Evolutionary conservation across 495 filamentous ascomycete genomes (phyloP).

Genomic region (Aspergillus mulundensis): DNA sequence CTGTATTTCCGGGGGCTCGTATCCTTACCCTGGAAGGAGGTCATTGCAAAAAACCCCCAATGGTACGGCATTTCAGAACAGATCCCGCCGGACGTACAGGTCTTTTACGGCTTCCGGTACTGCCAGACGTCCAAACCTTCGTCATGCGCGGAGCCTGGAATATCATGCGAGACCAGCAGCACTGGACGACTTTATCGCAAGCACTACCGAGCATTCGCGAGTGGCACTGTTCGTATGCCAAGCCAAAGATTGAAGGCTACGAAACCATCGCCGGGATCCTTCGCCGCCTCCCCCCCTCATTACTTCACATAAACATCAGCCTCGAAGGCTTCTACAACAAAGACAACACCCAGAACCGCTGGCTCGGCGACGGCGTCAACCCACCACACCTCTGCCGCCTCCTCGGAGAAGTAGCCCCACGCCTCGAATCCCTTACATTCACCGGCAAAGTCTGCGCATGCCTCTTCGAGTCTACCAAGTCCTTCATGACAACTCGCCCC

Average conservation of each 20-base stretch:
- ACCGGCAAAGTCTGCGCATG: slow-evolving; percentile 62
- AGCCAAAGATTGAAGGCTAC: slow-evolving; percentile 64
- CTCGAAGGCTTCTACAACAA: slow-evolving; percentile 65
- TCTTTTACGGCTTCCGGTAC: slow-evolving; percentile 34
- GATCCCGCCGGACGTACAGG: slow-evolving; percentile 21
- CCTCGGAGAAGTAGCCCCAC: slow-evolving; percentile 49
- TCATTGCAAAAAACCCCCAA: slow-evolving; percentile 66
- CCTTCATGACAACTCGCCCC: slow-evolving; percentile 27
- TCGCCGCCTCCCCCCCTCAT: slow-evolving; percentile 43
- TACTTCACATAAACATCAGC: slow-evolving; percentile 59
- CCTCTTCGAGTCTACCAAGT: slow-evolving; percentile 49
- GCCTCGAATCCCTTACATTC: slow-evolving; percentile 60
- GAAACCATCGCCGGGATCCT: slow-evolving; percentile 59
- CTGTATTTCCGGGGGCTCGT: slow-evolving; percentile 54
- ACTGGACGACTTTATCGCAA: slow-evolving; percentile 54
- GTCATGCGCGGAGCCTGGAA: slow-evolving; percentile 75
- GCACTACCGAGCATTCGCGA: slow-evolving; percentile 64
- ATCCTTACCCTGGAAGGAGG: slow-evolving; percentile 71
- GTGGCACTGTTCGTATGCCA: slow-evolving; percentile 67
- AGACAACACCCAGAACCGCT: slow-evolving; percentile 37
- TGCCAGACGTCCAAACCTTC: slow-evolving; percentile 53
- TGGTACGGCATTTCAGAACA: slow-evolving; percentile 52
- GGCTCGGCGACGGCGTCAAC: slow-evolving; percentile 16
- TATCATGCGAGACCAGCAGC: slow-evolving; percentile 60
- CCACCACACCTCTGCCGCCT: slow-evolving; percentile 52